These are phyloP conservation scores for Monosporozyma unispora DNA, from an alignment of 805 yeast species.

Conservation along the genomic window DNA sequence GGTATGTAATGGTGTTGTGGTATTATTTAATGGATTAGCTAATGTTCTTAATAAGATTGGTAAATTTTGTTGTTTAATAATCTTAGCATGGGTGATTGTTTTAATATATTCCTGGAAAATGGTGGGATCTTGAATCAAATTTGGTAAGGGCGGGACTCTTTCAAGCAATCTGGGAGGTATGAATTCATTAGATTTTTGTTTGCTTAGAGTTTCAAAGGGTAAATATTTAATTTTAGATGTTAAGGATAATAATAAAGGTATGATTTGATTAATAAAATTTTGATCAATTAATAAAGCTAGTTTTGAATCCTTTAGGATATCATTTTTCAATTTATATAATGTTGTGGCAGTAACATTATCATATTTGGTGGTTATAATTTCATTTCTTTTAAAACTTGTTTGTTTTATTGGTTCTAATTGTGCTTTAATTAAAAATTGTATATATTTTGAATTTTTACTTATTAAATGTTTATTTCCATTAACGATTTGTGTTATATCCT, in stretches of 20 bases:
- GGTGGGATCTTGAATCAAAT: too few species aligned
- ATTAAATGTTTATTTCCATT: constrained; percentile 7
- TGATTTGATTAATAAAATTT: constrained; percentile 14
- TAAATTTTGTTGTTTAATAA: constrained; percentile 23
- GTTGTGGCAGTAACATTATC: constrained; percentile 10
- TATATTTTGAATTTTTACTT: constrained; percentile 26
- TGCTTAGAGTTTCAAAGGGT: too few species aligned
- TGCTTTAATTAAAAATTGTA: constrained; percentile 20
- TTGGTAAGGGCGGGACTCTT: constrained; percentile 19
- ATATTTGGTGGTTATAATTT: constrained; percentile 8
- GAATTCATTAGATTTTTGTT: too few species aligned
- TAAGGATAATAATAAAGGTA: constrained; percentile 18
- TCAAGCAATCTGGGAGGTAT: background rate
- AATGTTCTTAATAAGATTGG: constrained; percentile 33
- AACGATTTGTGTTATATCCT: background rate
- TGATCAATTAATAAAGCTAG: constrained; percentile 4
- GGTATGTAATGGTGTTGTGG: constrained; percentile 26
- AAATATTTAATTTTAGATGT: constrained; percentile 14
- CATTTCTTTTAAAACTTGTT: background rate
- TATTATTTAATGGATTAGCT: constrained; percentile 33
- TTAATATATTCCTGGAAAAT: constrained; percentile 16
- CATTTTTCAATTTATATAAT: background rate
- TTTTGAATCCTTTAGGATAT: background rate
- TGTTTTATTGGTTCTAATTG: constrained; percentile 22
- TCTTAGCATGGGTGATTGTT: constrained; percentile 32